Evolutionary conservation across 106 monocot genomes (phyloP), one percentile per base, ranked within the genome.

Genomic region (Amphibolis antarctica): DNA sequence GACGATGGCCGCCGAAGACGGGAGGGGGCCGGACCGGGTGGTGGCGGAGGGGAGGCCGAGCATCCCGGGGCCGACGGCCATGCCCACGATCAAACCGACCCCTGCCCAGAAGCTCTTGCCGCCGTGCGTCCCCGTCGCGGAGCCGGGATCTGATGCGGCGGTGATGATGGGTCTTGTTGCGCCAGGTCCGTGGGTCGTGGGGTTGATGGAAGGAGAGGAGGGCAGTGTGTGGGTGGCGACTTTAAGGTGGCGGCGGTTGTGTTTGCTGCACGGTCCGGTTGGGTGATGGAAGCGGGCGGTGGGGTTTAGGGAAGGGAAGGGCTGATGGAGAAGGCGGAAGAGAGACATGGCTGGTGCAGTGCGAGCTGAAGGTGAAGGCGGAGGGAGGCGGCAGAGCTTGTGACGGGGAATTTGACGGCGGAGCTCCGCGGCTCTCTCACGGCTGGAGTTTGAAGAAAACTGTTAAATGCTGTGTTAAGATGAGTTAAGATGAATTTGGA

Each of bases 31-130:
- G 10, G 83, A 64, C 9, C 59, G 58, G 67, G 80, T 76, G 65
- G 90, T 86, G 58, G 79, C 80, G 3, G 86, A 80, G 28, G 90
- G 90, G 23, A 91, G 77, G 25, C 76, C 86, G 4, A 91, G 90
- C 90, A 91, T 83, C 5, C 90, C 86, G 0, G 86, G 90, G 23
- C 83, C 90, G 3, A 86, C 90, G 0, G 86, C 90, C 0, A 86
- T 86, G 63, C 86, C 90, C 0, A 91, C 29, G 64, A 91, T 91
- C 42, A 91, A 55, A 53, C 65, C 57, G 17, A 91, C 83, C 12
- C 86, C 86, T 1, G 52, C 81, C 73, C 75, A 81, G 72, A 91
- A 83, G 73, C 61, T 79, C 48, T 65, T 74, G 0, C 59, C 56
- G 22, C 12, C n/a, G 26, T 1, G 19, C 14, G 46, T 27, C 14